Evolutionary conservation across 2,329 filamentous ascomycete genomes (phyloP).

Genomic region (Penicillium nordicum): DNA sequence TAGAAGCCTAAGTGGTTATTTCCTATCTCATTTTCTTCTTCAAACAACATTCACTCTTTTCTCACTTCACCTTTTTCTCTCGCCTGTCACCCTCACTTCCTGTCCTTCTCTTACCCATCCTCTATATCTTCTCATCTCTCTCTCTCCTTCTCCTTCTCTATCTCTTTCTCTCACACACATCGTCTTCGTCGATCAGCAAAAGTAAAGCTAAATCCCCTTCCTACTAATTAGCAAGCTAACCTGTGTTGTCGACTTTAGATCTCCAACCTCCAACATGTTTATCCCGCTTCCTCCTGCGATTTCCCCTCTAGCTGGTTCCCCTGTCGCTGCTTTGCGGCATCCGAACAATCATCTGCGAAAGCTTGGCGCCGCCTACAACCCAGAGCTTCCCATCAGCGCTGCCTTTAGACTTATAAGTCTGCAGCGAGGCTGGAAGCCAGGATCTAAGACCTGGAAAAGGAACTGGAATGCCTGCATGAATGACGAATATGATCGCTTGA

Average conservation of each 20-base stretch:
- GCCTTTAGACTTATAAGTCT: constrained; percentile 22
- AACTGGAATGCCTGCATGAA: constrained; percentile 23
- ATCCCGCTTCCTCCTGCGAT: neutral
- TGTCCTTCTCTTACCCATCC: no score
- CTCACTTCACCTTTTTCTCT: no score
- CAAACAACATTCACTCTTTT: no score
- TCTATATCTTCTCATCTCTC: no score
- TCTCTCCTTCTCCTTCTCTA: no score
- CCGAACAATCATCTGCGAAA: neutral
- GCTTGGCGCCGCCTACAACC: neutral
- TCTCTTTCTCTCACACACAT: no score
- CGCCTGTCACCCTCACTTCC: no score
- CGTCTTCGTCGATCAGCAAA: neutral
- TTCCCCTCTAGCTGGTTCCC: neutral
- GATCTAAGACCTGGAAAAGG: constrained; percentile 19
- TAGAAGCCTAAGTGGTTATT: no score
- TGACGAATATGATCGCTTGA: constrained; percentile 19
- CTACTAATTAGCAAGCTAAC: neutral
- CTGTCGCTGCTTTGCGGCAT: neutral
- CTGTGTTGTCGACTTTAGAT: neutral
- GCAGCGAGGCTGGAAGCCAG: constrained; percentile 20
- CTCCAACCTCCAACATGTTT: neutral
- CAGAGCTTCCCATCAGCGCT: constrained; percentile 9
- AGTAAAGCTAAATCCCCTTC: neutral
- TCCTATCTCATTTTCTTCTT: no score